Base-by-base conservation (phyloP, 768 basidiomycete species). In the Mycena vitilis region DNA sequence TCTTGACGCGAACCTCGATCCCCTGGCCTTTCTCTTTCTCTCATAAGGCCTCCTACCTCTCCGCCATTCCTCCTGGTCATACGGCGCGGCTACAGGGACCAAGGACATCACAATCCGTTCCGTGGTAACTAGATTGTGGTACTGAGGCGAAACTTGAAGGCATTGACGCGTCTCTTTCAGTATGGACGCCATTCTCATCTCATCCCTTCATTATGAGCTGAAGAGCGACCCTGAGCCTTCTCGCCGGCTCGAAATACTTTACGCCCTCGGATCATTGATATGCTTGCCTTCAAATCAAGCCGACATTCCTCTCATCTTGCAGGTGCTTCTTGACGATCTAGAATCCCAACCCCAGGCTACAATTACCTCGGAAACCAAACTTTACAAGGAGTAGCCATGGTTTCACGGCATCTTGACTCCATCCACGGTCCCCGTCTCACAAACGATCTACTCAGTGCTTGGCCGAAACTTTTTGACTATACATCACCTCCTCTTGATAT, bases 351-450 rank as follows among this genome's bases (percentile, higher is more conserved):
- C 57, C 2, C 30, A 30, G 30, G 13, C 11, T 30, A 44, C 13
- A 4, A 22, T 0, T 23, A 6, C 25, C 15, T 45, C 18, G 58
- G 57, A 36, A 7, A 7, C 15, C 30, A 52, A 40, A 60, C 36
- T 36, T 23, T 52, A 4, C 49, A 53, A 42, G 40, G 4, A 15
- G 30, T 66, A 44, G 23, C 65, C 10, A 22, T 10, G 12, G 57
- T 66, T 1, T 22, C 57, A 38, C 51, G n/a, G 2, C 51, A 66
- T 60, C 25, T 66, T 3, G 25, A 53, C 16, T 60, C 65, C 13
- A 1, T 12, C n/a, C 34, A 66, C 18, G 57, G 57, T 34, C 65
- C 63, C 15, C 57, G 57, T 42, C 58, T 66, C n/a, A 60, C 60
- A 11, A n/a, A 18, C 6, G 36, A 53, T n/a, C 47, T 66, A 44